A percentile compares a stretch with the other conserved stretches of the same genome.
Conservation (phyloP, 257 asterid species). For the Parsonsia alboflavescens region DNA sequence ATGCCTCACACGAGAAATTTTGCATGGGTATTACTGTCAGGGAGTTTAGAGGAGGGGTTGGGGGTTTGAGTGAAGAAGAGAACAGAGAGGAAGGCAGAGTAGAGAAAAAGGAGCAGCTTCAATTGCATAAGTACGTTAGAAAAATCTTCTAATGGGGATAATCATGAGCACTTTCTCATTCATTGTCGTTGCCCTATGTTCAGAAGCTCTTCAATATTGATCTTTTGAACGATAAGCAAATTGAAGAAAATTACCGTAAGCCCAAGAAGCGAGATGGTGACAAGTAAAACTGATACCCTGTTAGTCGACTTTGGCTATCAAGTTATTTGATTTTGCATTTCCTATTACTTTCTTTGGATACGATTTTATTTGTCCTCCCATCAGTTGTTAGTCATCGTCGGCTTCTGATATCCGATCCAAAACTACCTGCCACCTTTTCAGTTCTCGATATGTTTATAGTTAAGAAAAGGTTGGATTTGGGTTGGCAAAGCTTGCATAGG, state of each 20-base stretch:
- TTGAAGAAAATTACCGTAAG: constrained; percentile 75
- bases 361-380: constrained; percentile 4
- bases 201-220: constrained; percentile 52
- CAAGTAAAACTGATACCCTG: constrained; percentile 12
- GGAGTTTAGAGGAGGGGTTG: no score
- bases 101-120: background rate
- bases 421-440: no score
- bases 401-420: no score
- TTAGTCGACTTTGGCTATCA: background rate
- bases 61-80: no score
- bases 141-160: constrained; percentile 31
- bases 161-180: constrained; percentile 48
- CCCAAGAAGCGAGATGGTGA: constrained; percentile 52
- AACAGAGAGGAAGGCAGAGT: no score
- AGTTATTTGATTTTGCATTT: constrained; percentile 14
- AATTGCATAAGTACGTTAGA: background rate
- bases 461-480: no score
- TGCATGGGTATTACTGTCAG: no score
- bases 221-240: constrained; percentile 42
- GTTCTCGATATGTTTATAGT: no score
- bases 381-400: no score
- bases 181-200: constrained; percentile 60
- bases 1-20: no score
- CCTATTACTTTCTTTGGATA: background rate
- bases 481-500: no score